A percentile compares a stretch with the other conserved stretches of the same genome.
phyloP scores from a whole-genome alignment of 2,329 filamentous ascomycete genomes.

The Alternaria arbusti region DNA sequence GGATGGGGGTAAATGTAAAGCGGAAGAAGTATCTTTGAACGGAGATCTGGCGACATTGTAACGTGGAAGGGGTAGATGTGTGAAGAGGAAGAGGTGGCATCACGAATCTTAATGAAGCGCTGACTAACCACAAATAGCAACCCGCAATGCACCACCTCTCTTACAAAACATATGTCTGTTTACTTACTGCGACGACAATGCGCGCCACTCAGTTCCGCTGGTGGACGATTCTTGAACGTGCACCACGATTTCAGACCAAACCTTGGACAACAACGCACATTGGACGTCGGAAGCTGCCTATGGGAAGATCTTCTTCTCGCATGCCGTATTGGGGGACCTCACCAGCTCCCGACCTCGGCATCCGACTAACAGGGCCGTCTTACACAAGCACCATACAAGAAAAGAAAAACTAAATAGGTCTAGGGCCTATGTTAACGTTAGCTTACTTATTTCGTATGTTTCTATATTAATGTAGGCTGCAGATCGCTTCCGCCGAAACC shows the following conservation, averaged over 20 bases:
- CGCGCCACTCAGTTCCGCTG: not conserved
- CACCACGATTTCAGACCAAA: not conserved
- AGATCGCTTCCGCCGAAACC: not conserved
- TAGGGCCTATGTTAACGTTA: not conserved
- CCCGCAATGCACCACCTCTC: not conserved
- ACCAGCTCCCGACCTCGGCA: constrained; percentile 30
- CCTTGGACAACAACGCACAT: not conserved
- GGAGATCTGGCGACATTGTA: not conserved
- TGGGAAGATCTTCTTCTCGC: not conserved
- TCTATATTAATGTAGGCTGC: not conserved
- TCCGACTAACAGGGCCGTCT: not conserved
- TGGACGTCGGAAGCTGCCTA: not conserved
- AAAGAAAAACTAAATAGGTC: not conserved
- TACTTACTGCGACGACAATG: not conserved
- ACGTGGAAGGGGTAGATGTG: not conserved
- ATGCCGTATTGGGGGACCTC: constrained; percentile 12
- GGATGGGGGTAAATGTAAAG: constrained; percentile 58
- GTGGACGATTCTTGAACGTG: not conserved
- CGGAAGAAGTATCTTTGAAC: constrained; percentile 53
- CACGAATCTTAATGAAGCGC: not conserved
- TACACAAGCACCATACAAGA: not conserved
- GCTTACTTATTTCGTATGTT: not conserved
- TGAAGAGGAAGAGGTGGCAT: not conserved
- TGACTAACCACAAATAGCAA: constrained; percentile 4
- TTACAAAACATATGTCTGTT: not conserved